Conservation (phyloP, 179 eudicot species). For the Patellifolia procumbens region DNA sequence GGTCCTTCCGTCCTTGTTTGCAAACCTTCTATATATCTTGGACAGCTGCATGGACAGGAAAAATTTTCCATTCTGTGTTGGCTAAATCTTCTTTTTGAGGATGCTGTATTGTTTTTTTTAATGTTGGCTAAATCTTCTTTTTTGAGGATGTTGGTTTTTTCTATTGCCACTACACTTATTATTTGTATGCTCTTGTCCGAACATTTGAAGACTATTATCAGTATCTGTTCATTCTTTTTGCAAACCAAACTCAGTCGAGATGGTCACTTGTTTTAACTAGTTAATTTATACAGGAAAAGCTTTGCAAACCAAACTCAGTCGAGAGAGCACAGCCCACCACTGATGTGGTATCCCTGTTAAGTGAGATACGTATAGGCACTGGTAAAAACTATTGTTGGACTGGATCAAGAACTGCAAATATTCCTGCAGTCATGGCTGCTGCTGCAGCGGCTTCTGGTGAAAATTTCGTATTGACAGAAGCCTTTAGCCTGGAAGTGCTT, state of each 20-base stretch:
- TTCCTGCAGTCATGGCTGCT: conserved; percentile 98
- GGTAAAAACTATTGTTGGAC: conserved; percentile 90
- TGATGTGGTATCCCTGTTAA: conserved; percentile 86
- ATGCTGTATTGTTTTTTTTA: background rate
- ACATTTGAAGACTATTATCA: background rate
- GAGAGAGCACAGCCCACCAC: conserved; percentile 89
- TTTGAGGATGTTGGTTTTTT: background rate
- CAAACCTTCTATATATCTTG: conserved; percentile 6
- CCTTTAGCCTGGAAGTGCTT: conserved; percentile 93
- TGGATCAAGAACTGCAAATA: conserved; percentile 86
- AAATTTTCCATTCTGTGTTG: background rate
- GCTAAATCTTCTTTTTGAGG: conserved; percentile 3
- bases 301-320: conserved; percentile 77
- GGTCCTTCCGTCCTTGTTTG: background rate
- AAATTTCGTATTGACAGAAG: conserved; percentile 72
- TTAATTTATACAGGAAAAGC: conserved; percentile 71
- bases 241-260: background rate
- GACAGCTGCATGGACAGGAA: background rate
- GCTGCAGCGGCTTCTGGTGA: conserved; percentile 99
- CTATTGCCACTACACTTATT: background rate
- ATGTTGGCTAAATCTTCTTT: conserved; percentile 2
- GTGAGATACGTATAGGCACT: conserved; percentile 95
- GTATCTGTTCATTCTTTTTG: background rate
- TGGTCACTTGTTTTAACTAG: conserved; percentile 11
- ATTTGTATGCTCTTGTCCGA: conserved; percentile 11